Percentiles rank a stretch among this genome's conserved stretches.
Evolutionary conservation across 441 rosid species (phyloP).

Genomic region (Erodium chrysanthum): DNA sequence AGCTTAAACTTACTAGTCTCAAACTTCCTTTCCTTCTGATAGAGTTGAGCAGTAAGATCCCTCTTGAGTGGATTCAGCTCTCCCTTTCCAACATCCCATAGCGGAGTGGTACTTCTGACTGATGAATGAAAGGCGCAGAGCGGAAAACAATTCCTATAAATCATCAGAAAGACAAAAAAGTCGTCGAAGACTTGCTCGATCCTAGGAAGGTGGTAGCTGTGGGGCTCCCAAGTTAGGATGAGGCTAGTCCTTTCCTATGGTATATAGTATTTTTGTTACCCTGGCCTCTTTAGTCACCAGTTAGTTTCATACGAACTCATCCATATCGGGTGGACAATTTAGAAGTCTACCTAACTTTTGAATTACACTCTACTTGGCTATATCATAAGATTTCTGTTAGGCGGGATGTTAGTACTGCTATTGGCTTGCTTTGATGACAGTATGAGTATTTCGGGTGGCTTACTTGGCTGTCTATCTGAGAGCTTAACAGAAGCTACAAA

Average conservation of each 20-base stretch:
- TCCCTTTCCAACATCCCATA: no score
- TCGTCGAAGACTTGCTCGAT: no score
- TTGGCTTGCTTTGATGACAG: constrained; percentile 4
- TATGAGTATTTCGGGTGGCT: constrained; percentile 4
- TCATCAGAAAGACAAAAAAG: no score
- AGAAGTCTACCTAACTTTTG: constrained; percentile 2
- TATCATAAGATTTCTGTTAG: constrained; percentile 1
- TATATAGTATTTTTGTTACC: neutral
- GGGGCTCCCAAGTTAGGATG: no score
- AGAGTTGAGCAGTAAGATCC: no score
- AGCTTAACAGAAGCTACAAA: constrained; percentile 1
- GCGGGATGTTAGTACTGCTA: constrained; percentile 5
- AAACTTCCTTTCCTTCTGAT: no score
- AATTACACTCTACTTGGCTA: constrained; percentile 2
- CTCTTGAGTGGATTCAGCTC: no score
- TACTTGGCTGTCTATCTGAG: constrained; percentile 3
- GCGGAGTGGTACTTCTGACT: no score
- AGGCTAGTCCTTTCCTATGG: neutral
- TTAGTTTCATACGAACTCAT: neutral
- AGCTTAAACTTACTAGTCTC: no score
- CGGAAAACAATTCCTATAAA: no score
- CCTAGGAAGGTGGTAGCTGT: no score
- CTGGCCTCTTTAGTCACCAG: neutral
- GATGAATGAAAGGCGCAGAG: no score
- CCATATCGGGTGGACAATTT: neutral